Conservation (phyloP, 805 yeast species). For the Spencermartinsiella europaea region DNA sequence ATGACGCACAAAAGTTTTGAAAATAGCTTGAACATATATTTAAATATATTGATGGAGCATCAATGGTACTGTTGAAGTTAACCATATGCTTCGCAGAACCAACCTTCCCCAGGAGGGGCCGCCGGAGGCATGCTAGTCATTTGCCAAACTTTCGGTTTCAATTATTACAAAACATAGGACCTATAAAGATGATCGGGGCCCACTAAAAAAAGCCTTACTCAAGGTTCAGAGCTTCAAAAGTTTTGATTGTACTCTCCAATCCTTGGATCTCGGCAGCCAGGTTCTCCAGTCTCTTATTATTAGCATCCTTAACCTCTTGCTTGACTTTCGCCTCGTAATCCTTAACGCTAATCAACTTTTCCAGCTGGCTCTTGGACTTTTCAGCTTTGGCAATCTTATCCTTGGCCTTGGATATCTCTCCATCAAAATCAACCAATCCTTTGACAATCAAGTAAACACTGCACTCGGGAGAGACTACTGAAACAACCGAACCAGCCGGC, state of each 20-base stretch:
- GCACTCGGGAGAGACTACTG: conserved; percentile 72
- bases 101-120: too few relatives aligned
- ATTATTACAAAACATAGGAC: too few relatives aligned
- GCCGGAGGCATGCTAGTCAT: too few relatives aligned
- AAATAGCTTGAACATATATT: too few relatives aligned
- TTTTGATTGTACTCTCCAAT: conserved; percentile 75
- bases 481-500: conserved; percentile 88
- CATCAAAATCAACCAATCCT: conserved; percentile 90
- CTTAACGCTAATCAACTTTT: conserved; percentile 61
- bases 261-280: conserved; percentile 85
- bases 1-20: too few relatives aligned
- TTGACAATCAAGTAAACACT: conserved; percentile 87
- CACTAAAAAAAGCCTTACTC: too few relatives aligned
- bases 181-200: too few relatives aligned
- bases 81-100: too few relatives aligned
- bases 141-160: too few relatives aligned
- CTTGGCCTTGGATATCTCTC: conserved; percentile 77
- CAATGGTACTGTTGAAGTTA: too few relatives aligned
- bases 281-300: conserved; percentile 61
- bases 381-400: conserved; percentile 66
- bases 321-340: conserved; percentile 87
- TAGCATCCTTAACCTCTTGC: conserved; percentile 72
- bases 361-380: conserved; percentile 55
- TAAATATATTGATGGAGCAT: too few relatives aligned
- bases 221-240: conserved; percentile 73